Conservation (phyloP, 352 stramenopile species). For the Phytophthora tentaculata region DNA sequence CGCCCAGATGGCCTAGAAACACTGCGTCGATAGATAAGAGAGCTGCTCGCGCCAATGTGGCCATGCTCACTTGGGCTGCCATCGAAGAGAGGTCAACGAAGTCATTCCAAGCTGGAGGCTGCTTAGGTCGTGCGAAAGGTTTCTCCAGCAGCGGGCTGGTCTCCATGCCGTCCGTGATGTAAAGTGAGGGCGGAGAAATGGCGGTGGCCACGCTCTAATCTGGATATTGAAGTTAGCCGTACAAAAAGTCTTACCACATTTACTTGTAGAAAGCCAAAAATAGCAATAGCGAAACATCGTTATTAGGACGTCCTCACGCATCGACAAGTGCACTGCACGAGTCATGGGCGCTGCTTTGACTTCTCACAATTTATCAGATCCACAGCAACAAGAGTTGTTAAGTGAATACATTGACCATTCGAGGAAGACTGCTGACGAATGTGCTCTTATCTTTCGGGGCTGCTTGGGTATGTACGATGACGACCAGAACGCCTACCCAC, state of each 20-base stretch:
- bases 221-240: conserved; percentile 22
- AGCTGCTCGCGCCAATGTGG: conserved; percentile 63
- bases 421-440: conserved; percentile 57
- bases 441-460: conserved; percentile 58
- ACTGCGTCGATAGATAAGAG: conserved; percentile 77
- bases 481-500: conserved; percentile 10
- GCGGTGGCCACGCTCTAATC: not conserved
- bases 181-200: conserved; percentile 8
- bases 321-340: not conserved
- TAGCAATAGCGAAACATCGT: too few species aligned
- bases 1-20: conserved; percentile 82
- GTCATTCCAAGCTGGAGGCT: conserved; percentile 53
- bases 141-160: conserved; percentile 57
- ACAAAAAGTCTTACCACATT: too few species aligned
- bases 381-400: conserved; percentile 49
- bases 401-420: conserved; percentile 62
- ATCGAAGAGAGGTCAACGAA: conserved; percentile 66
- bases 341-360: conserved; percentile 35
- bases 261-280: too few species aligned
- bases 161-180: conserved; percentile 37
- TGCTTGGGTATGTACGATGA: conserved; percentile 36
- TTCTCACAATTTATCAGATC: conserved; percentile 25
- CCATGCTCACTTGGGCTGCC: conserved; percentile 69
- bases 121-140: conserved; percentile 10
- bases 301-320: too few species aligned